phyloP scores from a whole-genome alignment of 2,329 filamentous ascomycete genomes.

The Ceratocystis colombiana region DNA sequence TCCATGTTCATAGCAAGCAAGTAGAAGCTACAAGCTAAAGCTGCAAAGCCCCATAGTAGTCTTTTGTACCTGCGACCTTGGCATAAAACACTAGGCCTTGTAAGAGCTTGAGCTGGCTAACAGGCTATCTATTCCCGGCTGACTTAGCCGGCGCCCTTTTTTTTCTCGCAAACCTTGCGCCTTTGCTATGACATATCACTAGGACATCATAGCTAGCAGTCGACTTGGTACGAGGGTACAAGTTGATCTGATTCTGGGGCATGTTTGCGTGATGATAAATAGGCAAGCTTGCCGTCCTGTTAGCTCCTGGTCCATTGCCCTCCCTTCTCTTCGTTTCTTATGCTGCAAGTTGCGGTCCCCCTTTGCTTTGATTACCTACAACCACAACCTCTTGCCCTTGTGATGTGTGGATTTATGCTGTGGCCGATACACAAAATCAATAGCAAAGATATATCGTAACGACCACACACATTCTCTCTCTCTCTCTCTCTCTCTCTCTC shows the following conservation, averaged over 20 bases:
- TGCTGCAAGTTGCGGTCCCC: neutral
- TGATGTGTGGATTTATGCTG: neutral
- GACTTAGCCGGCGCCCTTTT: slow-evolving; percentile 7
- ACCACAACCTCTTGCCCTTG: neutral
- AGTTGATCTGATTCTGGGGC: too few species aligned
- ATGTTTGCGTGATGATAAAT: neutral
- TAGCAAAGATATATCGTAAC: too few species aligned
- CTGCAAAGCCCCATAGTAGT: too few species aligned
- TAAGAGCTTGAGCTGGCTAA: neutral
- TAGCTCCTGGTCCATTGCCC: neutral
- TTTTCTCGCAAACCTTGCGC: neutral
- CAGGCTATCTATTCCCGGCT: neutral
- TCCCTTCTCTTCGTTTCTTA: neutral
- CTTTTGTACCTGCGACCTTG: neutral
- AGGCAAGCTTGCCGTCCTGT: neutral
- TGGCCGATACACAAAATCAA: too few species aligned
- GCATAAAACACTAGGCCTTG: neutral
- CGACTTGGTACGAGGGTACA: too few species aligned
- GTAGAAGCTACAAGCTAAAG: too few species aligned
- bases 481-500: neutral
- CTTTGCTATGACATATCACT: neutral
- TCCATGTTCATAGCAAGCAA: too few species aligned
- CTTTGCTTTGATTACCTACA: neutral
- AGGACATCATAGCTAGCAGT: neutral
- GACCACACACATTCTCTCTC: neutral